Base-by-base conservation (phyloP, 2,329 filamentous ascomycete genomes). In the Talaromyces sp. region DNA sequence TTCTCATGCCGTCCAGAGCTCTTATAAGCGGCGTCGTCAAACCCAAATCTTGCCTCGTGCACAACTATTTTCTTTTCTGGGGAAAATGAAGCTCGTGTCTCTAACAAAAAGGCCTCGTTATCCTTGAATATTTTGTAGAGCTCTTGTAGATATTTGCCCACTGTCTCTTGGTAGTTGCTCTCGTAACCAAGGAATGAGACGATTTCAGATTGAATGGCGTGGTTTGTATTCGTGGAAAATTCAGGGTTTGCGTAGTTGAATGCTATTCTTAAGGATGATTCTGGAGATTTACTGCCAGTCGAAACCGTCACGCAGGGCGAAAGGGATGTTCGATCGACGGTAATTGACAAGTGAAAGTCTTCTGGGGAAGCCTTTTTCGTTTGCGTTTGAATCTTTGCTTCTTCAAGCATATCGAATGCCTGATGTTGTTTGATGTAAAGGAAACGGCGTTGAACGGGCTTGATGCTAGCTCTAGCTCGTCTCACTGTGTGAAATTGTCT, bases 1-100 rank as follows among this genome's bases (percentile, higher is more conserved):
- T 83, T 81, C 40, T 75, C 70, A 60, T 89, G 85, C 1, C 87
- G 81, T n/a, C 79, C 78, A 1, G 78, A 77, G 65, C 82, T 87
- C 57, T 81, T 80, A 71, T 82, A 85, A 0, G 86, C 85, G 2
- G 87, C 85, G 72, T 89, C 86, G 71, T 89, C 87, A 73, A 89
- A 88, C 60, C 82, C 81, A 64, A 89, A 82, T 50, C 78, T 76
- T 1, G 85, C 80, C 39, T 74, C 75, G 33, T 78, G 78, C 15
- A 86, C 72, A 54, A 81, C 75, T 0, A 88, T 64, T 1, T 68
- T 66, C 17, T 77, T 75, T 10, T 74, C 69, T 11, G 66, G 56
- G 1, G 69, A 60, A 19, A 81, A 65, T 1, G 78, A 75, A 60
- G 84, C 70, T 28, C 73, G 73, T 15, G 81, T 79, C 60, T 83